Evolutionary conservation across 2,329 filamentous ascomycete species (phyloP).

Genomic region (Pyrenophora seminiperda): DNA sequence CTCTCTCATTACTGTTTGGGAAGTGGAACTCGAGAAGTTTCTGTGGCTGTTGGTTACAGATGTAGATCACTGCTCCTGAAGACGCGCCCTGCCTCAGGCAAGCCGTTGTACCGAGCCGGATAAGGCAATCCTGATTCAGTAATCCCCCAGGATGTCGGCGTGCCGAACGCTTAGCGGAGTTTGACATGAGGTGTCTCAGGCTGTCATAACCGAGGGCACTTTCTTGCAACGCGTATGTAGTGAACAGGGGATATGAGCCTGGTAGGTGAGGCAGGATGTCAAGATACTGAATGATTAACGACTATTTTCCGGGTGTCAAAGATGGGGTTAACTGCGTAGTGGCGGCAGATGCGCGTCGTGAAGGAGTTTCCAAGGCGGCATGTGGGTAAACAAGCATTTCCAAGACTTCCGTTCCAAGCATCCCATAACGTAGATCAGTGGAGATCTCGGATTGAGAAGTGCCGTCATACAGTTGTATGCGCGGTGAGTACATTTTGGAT

Average conservation of each 20-base stretch:
- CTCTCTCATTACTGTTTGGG: slow-evolving; percentile 4
- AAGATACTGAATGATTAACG: background rate
- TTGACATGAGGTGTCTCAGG: slow-evolving; percentile 16
- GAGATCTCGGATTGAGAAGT: background rate
- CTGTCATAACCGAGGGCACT: slow-evolving; percentile 16
- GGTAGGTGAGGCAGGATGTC: background rate
- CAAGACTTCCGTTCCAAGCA: background rate
- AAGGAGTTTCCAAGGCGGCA: background rate
- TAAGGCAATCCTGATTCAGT: slow-evolving; percentile 10
- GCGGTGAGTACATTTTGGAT: slow-evolving; percentile 1
- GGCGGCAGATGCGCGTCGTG: background rate
- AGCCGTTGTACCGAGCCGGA: slow-evolving; percentile 2
- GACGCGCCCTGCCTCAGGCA: slow-evolving; percentile 17
- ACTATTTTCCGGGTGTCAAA: background rate
- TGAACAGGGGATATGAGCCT: slow-evolving; percentile 10
- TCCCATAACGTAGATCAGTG: background rate
- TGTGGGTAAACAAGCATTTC: background rate
- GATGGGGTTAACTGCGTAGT: too few relatives aligned
- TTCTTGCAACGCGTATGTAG: slow-evolving; percentile 10
- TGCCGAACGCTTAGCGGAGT: slow-evolving; percentile 8
- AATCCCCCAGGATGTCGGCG: background rate
- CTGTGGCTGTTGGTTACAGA: slow-evolving; percentile 10
- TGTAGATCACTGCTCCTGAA: slow-evolving; percentile 13
- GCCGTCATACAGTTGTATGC: slow-evolving; percentile 9
- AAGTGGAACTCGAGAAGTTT: slow-evolving; percentile 10